These are phyloP conservation scores for Boechera stricta DNA, from an alignment of 345 rosid genomes.

Conservation along the genomic window DNA sequence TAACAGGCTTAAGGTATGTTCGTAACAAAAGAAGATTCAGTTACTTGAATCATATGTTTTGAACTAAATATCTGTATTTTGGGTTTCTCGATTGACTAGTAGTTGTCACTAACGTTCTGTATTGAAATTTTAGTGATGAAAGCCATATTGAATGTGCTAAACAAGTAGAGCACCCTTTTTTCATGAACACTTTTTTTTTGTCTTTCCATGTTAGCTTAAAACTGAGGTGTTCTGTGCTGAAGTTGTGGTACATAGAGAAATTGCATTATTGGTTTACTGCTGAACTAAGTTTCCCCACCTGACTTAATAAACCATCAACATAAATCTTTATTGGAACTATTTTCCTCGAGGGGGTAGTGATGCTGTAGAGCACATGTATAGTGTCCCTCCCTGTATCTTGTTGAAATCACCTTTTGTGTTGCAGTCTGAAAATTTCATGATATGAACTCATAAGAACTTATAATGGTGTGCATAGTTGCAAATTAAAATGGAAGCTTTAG, in stretches of 20 bases:
- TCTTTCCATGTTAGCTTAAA: background rate
- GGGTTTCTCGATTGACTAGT: background rate
- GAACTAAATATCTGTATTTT: background rate
- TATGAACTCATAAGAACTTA: background rate
- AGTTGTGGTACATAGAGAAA: background rate
- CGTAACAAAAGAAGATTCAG: background rate
- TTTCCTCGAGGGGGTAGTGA: background rate
- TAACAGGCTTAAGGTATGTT: constrained; percentile 79
- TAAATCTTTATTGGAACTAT: constrained; percentile 1
- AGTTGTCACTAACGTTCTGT: background rate
- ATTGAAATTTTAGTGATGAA: constrained; percentile 9
- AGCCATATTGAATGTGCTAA: background rate
- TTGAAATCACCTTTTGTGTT: constrained; percentile 9
- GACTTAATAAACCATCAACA: background rate
- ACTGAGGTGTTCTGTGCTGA: background rate
- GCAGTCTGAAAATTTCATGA: constrained; percentile 1
- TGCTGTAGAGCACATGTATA: background rate
- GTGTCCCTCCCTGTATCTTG: constrained; percentile 14
- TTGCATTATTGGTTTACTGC: background rate
- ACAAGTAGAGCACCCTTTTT: background rate
- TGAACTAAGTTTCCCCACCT: background rate
- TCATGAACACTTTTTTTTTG: background rate
- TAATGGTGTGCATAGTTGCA: constrained; percentile 20
- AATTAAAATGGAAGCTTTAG: constrained; percentile 24
- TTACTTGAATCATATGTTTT: background rate